A percentile compares a stretch with the other conserved stretches of the same genome.
phyloP scores from a whole-genome alignment of 2,329 filamentous ascomycete species.

The Fusarium kyushuense region DNA sequence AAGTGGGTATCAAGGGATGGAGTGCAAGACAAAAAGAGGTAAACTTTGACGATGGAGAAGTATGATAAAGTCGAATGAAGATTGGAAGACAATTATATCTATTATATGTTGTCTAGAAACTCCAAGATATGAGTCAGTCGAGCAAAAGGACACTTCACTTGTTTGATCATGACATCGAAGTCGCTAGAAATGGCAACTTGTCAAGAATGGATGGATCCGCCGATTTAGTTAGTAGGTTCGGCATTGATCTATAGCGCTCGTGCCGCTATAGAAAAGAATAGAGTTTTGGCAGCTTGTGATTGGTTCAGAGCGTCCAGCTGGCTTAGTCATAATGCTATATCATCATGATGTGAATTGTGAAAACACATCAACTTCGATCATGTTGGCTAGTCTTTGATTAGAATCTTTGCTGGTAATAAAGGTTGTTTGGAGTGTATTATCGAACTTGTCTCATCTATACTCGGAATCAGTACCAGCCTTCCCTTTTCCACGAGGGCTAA shows the following conservation, averaged over 20 bases:
- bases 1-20: slow-evolving; percentile 22
- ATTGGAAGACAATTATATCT: background rate
- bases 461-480: slow-evolving; percentile 14
- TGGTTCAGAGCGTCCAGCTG: slow-evolving; percentile 3
- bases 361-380: slow-evolving; percentile 6
- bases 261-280: slow-evolving; percentile 23
- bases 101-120: slow-evolving; percentile 9
- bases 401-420: background rate
- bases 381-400: background rate
- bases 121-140: slow-evolving; percentile 41
- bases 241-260: slow-evolving; percentile 1
- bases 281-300: slow-evolving; percentile 42
- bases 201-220: slow-evolving; percentile 34
- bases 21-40: background rate
- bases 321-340: slow-evolving; percentile 37
- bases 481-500: slow-evolving; percentile 14
- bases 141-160: slow-evolving; percentile 47
- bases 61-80: background rate
- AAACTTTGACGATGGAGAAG: background rate
- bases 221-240: background rate
- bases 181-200: slow-evolving; percentile 48
- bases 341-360: background rate
- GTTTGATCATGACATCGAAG: slow-evolving; percentile 42
- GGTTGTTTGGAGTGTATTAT: slow-evolving; percentile 12
- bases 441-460: slow-evolving; percentile 31